Evolutionary conservation across 2,329 filamentous ascomycete genomes (phyloP), one percentile per base, ranked within the genome.

Genomic region (Fusarium sp.): DNA sequence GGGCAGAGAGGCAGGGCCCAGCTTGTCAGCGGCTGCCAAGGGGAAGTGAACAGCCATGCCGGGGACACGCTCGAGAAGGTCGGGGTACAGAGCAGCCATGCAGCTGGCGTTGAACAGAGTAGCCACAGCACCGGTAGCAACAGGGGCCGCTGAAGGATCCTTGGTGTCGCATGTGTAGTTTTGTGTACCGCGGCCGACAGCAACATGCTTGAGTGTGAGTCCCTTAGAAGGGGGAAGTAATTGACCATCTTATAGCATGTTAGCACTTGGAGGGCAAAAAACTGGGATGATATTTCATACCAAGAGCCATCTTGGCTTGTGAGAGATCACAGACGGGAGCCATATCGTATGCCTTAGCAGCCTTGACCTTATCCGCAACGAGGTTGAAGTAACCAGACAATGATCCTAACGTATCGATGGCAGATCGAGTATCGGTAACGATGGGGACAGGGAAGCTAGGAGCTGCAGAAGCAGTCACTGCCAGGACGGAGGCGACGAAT

Each of bases 81-180:
- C 86, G 1, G 93, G 90, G 74, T 89, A 90, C 71, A 87, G 83
- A 43, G 91, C 86, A 9, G 91, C 92, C 34, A 95, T 80, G 81
- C 95, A 98, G 72, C 90, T 92, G 63, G 90, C 92, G 81, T 98
- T 94, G 89, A 92, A 98, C 74, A 98, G 92, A 2, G 88, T 90
- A 57, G 95, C 95, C 0, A 93, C 77, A 56, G 95, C 95, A 68
- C 95, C 95, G 51, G 84, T 80, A 20, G 90, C 85, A 12, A 83
- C 84, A 16, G 95, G 94, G 0, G 81, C 82, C 1, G 88, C 86
- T 5, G 86, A 87, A 3, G 87, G 77, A 72, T 91, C 87, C 67
- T 81, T 81, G 56, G 86, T 82, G 62, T 87, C 84, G 84, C 95
- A 98, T 54, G 93, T 97, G 84, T 98, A 98, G 86, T 98, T 98